These are phyloP conservation scores for Piper longum DNA, from an alignment of 164 flowering plant genomes.

Conservation along the genomic window DNA sequence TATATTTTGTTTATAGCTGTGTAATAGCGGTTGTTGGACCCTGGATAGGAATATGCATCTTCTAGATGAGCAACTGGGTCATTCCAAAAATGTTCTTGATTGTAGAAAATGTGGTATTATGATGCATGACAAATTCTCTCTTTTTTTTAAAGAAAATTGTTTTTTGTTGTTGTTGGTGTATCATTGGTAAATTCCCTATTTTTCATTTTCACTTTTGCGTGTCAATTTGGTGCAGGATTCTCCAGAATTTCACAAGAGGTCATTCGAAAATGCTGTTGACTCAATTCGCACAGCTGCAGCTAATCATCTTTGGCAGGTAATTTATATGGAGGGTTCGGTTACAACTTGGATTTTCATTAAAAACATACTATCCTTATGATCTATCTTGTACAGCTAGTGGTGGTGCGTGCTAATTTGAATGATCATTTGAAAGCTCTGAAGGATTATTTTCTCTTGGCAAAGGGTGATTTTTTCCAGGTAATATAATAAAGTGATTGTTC, in stretches of 20 bases:
- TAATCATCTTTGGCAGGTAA: conserved; percentile 98
- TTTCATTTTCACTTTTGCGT: conserved; percentile 1
- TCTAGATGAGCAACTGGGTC: neutral
- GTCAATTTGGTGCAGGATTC: conserved; percentile 43
- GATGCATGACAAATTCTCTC: neutral
- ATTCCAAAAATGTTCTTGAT: no score
- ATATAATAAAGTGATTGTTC: neutral
- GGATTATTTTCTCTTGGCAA: conserved; percentile 91
- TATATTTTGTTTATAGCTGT: neutral
- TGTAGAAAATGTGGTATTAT: neutral
- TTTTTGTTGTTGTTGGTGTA: neutral
- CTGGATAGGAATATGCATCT: neutral
- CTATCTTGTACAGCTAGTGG: conserved; percentile 68
- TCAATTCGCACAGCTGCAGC: conserved; percentile 80
- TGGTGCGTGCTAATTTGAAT: conserved; percentile 91
- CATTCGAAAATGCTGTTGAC: conserved; percentile 75
- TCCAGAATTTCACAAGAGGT: conserved; percentile 90
- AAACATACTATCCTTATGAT: conserved; percentile 8
- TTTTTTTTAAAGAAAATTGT: neutral
- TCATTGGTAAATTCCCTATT: neutral
- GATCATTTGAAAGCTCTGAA: conserved; percentile 93
- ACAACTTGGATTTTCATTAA: conserved; percentile 3
- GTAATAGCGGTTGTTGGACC: neutral
- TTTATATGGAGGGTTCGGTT: conserved; percentile 1
- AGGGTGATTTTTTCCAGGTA: conserved; percentile 97